Base-by-base conservation (phyloP, 2,329 filamentous ascomycete species). In the Exserohilum rostratum region DNA sequence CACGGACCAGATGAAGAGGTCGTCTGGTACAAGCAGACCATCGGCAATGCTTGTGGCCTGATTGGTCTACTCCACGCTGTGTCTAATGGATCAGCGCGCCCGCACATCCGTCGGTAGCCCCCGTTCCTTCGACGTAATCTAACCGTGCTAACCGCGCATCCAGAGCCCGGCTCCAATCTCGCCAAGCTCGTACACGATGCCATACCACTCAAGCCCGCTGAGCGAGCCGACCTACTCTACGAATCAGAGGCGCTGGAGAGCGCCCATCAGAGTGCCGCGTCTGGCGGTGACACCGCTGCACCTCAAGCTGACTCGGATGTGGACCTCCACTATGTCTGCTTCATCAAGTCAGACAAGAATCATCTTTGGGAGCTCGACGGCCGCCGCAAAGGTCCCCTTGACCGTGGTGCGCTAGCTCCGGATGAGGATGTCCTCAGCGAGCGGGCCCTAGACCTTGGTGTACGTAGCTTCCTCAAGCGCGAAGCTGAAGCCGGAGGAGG, bases 271-370 rank as follows among this genome's bases (percentile, higher is more conserved):
- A 84, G 85, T 56, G 92, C 91, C 12, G 95, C 93, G 5, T 82
- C 82, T 6, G 79, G 83, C 56, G 93, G 93, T 15, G 91, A 93
- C 71, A 96, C 92, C 1, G 73, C 81, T 11, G 90, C 93, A 1
- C 93, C 95, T 0, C 78, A 84, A 49, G 91, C 91, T 7, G 83
- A 87, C n/a, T 90, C 90, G 67, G 85, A 89, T 64, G 83, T 96
- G n/a, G 93, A 97, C 71, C 81, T 97, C 66, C 95, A 99, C 79
- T 98, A 96, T 73, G 93, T 98, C 42, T 95, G 91, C 70, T 99
- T 98, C 76, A 90, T 95, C 47, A 95, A 93, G 79, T 84, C 83
- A 2, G 77, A 77, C 46, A 86, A 90, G 72, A 88, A 88, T 50
- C 73, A 77, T 44, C 80, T 96, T 37, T 96, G 90, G 86, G 91